Evolutionary conservation across 75 land plant genomes (phyloP), one percentile per base, ranked within the genome.

Genomic region (Ceratopteris richardii): DNA sequence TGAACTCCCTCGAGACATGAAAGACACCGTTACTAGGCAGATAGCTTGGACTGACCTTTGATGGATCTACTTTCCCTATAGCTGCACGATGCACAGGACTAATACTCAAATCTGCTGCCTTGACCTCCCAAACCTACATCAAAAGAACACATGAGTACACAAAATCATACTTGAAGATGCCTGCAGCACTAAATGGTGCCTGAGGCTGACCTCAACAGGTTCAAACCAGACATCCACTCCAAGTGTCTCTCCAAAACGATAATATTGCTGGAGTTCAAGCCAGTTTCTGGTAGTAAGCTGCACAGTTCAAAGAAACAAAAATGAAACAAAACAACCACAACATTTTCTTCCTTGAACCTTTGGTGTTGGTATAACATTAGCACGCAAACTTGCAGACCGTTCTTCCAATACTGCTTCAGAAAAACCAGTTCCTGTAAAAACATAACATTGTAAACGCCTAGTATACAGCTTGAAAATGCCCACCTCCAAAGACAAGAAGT

Each of bases 141-240:
- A 20, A 59, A 9, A 37, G 44, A 37, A 14, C n/a, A n/a, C n/a
- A n/a, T 0, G 0, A 23, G n/a, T n/a, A n/a, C n/a, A n/a, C n/a
- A n/a, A n/a, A n/a, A n/a, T n/a, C n/a, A n/a, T n/a, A n/a, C n/a
- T n/a, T n/a, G n/a, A n/a, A n/a, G n/a, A n/a, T n/a, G n/a, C n/a
- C n/a, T n/a, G n/a, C n/a, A n/a, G n/a, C n/a, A n/a, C n/a, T n/a
- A n/a, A n/a, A n/a, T n/a, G n/a, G n/a, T n/a, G n/a, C 44, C 29
- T 22, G n/a, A 21, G 29, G 14, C 27, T 54, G 83, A 94, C 98
- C 96, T 94, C 85, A 21, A 72, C 62, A 25, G 90, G 83, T 37
- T 94, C 96, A 79, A 94, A 94, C 98, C 98, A 94, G 54, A 94
- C 98, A 79, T 94, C 91, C 27, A 93, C 91, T 57, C 76, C 82